These are phyloP conservation scores for Tolypocladium inflatum DNA, from an alignment of 2,329 filamentous ascomycete genomes.

Conservation along the genomic window DNA sequence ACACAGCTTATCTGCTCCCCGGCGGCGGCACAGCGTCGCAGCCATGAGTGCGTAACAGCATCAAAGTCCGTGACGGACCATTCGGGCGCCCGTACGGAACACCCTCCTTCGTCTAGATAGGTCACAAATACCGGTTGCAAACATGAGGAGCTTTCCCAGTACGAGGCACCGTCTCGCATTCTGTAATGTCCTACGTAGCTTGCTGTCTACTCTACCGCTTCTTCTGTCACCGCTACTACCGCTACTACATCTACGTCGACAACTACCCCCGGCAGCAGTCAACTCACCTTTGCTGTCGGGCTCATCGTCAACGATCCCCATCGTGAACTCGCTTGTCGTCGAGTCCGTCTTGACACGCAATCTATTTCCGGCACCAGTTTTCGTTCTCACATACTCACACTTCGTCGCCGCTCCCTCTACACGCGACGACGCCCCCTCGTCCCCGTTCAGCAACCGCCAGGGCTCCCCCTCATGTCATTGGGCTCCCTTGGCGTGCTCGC, in stretches of 20 bases:
- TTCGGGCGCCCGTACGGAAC: not conserved
- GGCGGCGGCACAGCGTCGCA: not conserved
- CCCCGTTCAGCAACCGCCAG: not conserved
- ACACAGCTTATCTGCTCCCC: not conserved
- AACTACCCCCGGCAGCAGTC: not conserved
- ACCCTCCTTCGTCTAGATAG: not conserved
- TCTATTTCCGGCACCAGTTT: not conserved
- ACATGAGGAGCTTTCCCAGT: not conserved
- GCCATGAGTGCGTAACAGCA: too few relatives aligned
- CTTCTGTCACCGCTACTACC: not conserved
- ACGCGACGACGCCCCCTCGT: not conserved
- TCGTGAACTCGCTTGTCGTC: not conserved
- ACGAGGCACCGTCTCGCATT: not conserved
- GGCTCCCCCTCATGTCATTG: constrained; percentile 9
- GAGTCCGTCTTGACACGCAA: not conserved
- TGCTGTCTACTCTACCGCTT: not conserved
- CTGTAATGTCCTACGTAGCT: not conserved
- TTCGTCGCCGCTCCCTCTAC: not conserved
- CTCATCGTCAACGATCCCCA: not conserved
- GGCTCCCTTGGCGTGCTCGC: constrained; percentile 1
- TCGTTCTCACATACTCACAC: not conserved
- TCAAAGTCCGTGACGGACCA: not conserved
- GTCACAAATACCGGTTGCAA: not conserved
- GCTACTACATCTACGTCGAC: not conserved
- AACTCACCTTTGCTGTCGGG: not conserved